These are phyloP conservation scores for Spathaspora passalidarum DNA, from an alignment of 805 yeast species.

Conservation along the genomic window DNA sequence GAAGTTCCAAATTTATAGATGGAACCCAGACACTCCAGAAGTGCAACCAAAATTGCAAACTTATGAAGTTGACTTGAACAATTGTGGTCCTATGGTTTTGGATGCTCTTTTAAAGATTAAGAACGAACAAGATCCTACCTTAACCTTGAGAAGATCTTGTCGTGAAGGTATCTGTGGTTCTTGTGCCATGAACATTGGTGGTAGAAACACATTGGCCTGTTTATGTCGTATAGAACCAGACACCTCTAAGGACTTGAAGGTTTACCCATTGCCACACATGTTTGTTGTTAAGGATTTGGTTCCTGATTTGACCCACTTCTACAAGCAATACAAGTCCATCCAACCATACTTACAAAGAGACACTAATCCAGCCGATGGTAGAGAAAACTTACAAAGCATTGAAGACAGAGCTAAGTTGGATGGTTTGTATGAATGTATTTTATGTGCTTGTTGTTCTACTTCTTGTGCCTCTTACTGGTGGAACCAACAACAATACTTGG, in stretches of 20 bases:
- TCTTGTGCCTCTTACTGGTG: slow-evolving; percentile 99
- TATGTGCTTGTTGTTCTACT: slow-evolving; percentile 98
- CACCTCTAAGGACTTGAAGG: slow-evolving; percentile 69
- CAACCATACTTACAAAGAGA: slow-evolving; percentile 93
- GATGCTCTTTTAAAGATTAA: slow-evolving; percentile 94
- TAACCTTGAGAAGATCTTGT: slow-evolving; percentile 96
- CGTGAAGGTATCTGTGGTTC: slow-evolving; percentile 99
- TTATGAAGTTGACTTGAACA: slow-evolving; percentile 80
- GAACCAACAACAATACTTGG: slow-evolving; percentile 98
- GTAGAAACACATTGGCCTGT: slow-evolving; percentile 95
- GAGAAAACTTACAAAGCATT: slow-evolving; percentile 85
- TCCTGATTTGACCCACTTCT: slow-evolving; percentile 95
- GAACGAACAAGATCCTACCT: slow-evolving; percentile 93
- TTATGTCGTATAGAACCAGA: slow-evolving; percentile 89
- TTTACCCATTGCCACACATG: slow-evolving; percentile 98
- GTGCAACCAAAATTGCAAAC: slow-evolving; percentile 83
- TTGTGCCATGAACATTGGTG: slow-evolving; percentile 99
- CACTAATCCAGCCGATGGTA: slow-evolving; percentile 79
- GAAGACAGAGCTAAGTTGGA: slow-evolving; percentile 95
- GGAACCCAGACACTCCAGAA: slow-evolving; percentile 97
- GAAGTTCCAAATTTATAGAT: slow-evolving; percentile 90
- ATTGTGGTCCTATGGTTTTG: slow-evolving; percentile 96
- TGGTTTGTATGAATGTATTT: slow-evolving; percentile 94
- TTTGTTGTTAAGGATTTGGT: slow-evolving; percentile 95
- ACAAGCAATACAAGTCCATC: slow-evolving; percentile 97